These are phyloP conservation scores for Paraconiothyrium brasiliense DNA, from an alignment of 2,329 filamentous ascomycete species.

Conservation along the genomic window DNA sequence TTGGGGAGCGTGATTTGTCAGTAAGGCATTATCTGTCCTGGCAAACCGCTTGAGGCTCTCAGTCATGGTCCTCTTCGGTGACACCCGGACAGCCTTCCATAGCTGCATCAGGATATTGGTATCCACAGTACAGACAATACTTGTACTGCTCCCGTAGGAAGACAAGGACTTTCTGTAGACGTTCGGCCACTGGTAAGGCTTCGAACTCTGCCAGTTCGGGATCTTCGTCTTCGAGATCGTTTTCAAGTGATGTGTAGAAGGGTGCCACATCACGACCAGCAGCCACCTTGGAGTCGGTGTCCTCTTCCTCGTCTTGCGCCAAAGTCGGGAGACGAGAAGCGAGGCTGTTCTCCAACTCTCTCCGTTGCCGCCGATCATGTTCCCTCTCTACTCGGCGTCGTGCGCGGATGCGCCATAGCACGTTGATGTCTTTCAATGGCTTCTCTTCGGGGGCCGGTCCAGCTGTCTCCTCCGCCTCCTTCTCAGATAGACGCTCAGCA, in stretches of 20 bases:
- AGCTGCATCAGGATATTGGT: constrained; percentile 73
- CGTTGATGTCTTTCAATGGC: constrained; percentile 73
- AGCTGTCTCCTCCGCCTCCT: constrained; percentile 34
- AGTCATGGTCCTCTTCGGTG: constrained; percentile 83
- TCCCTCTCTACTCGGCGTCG: constrained; percentile 75
- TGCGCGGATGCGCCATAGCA: constrained; percentile 82
- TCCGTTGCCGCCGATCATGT: constrained; percentile 59
- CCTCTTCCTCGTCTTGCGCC: constrained; percentile 71
- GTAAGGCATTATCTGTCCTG: not conserved
- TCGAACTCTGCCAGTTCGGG: constrained; percentile 83
- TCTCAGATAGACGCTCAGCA: constrained; percentile 74
- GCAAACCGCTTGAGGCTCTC: constrained; percentile 33
- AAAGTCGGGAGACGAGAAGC: constrained; percentile 67
- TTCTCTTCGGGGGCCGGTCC: constrained; percentile 48
- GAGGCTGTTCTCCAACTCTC: constrained; percentile 41
- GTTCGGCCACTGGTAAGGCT: constrained; percentile 71
- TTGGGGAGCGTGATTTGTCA: not conserved
- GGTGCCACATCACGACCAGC: constrained; percentile 66
- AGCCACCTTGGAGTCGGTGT: constrained; percentile 76
- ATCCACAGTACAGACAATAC: constrained; percentile 99
- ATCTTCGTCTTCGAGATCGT: constrained; percentile 81
- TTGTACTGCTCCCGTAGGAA: constrained; percentile 75
- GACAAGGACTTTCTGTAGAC: constrained; percentile 70
- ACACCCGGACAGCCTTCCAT: constrained; percentile 91
- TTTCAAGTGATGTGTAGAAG: constrained; percentile 64